These are phyloP conservation scores for Termitomyces sp. DNA, from an alignment of 768 basidiomycete species.

Conservation along the genomic window DNA sequence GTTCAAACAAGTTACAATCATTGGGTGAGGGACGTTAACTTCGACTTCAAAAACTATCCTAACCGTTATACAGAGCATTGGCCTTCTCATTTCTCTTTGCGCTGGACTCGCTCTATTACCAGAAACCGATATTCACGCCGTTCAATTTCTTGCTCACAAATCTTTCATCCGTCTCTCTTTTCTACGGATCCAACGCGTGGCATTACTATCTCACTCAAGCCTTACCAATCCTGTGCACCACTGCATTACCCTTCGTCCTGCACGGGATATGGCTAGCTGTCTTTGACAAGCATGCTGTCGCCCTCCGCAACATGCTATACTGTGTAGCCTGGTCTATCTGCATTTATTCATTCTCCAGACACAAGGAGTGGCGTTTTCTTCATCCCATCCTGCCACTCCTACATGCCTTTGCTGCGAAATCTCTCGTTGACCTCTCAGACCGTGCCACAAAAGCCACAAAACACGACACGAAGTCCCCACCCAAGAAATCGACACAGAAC, in stretches of 20 bases:
- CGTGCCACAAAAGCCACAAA: background rate
- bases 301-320: conserved; percentile 41
- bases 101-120: conserved; percentile 73
- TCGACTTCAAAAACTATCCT: background rate
- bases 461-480: conserved; percentile 1
- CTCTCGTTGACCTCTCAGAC: conserved; percentile 50
- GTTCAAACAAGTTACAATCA: conserved; percentile 31
- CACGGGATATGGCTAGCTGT: conserved; percentile 49
- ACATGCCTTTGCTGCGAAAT: conserved; percentile 73
- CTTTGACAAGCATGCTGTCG: conserved; percentile 21
- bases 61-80: conserved; percentile 16
- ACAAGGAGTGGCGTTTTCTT: conserved; percentile 98
- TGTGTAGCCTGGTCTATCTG: conserved; percentile 57
- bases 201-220: conserved; percentile 90
- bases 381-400: conserved; percentile 87
- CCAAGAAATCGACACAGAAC: background rate
- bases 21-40: conserved; percentile 41
- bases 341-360: conserved; percentile 77
- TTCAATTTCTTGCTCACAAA: conserved; percentile 84
- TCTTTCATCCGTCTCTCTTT: conserved; percentile 80
- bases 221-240: conserved; percentile 76
- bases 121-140: conserved; percentile 63
- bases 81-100: conserved; percentile 29
- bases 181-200: conserved; percentile 85
- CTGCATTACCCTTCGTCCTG: conserved; percentile 67